Percentiles rank a stretch among this genome's conserved stretches.
These are phyloP conservation scores for Leccinum incarnatum DNA, from an alignment of 768 basidiomycete species.

Conservation along the genomic window DNA sequence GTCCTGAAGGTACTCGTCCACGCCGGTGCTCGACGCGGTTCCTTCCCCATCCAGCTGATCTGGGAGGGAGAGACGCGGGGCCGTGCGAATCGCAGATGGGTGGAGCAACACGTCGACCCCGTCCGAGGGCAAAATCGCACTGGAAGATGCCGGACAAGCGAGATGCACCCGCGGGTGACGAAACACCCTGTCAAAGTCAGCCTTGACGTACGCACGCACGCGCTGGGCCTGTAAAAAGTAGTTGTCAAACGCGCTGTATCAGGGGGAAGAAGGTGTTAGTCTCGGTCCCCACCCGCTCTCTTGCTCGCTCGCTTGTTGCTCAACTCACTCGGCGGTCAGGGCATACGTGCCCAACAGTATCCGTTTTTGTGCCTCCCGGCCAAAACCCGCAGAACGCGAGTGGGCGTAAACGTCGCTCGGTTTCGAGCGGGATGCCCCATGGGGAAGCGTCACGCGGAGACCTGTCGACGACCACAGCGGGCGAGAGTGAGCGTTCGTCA, in stretches of 20 bases:
- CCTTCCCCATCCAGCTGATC: constrained; percentile 1
- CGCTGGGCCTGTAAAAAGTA: constrained; percentile 93
- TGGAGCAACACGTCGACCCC: constrained; percentile 83
- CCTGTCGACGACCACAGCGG: constrained; percentile 36
- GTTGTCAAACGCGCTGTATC: constrained; percentile 87
- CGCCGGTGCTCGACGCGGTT: constrained; percentile 9
- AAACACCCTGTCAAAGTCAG: constrained; percentile 76
- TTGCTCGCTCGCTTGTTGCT: constrained; percentile 31
- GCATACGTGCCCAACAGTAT: constrained; percentile 90
- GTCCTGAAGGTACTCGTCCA: constrained; percentile 82
- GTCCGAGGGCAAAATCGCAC: not conserved
- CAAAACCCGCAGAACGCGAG: constrained; percentile 71
- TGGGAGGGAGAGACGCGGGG: constrained; percentile 54
- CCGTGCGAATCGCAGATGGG: constrained; percentile 83
- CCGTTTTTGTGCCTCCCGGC: constrained; percentile 80
- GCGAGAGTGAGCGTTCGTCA: not conserved
- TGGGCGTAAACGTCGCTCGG: constrained; percentile 60
- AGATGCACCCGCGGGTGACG: constrained; percentile 49
- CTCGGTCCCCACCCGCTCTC: not conserved
- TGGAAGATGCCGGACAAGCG: constrained; percentile 17
- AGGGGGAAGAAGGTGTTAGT: not conserved
- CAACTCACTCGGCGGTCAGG: constrained; percentile 80
- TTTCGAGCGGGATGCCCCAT: constrained; percentile 43
- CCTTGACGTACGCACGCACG: constrained; percentile 65
- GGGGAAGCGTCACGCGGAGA: constrained; percentile 43